These are phyloP conservation scores for Fusarium sp. DNA, from an alignment of 2,329 filamentous ascomycete species.

Conservation along the genomic window DNA sequence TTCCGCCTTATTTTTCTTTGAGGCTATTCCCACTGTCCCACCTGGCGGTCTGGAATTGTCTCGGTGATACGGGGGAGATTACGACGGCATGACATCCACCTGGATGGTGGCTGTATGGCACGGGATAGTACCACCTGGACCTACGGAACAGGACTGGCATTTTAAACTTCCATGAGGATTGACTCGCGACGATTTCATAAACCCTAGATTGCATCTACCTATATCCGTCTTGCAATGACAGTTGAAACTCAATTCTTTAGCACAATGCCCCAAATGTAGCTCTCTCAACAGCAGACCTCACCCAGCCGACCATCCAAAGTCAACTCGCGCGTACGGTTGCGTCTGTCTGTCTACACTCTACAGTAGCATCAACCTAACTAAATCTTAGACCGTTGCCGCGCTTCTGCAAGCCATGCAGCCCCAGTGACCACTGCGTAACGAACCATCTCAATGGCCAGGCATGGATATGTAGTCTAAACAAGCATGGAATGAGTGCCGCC, in stretches of 20 bases:
- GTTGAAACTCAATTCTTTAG: constrained; percentile 2
- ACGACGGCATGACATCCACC: constrained; percentile 10
- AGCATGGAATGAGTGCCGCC: neutral
- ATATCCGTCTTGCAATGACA: constrained; percentile 15
- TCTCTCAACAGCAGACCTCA: neutral
- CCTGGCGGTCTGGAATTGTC: constrained; percentile 11
- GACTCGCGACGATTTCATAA: constrained; percentile 17
- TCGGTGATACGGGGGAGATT: constrained; percentile 23
- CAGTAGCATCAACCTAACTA: neutral
- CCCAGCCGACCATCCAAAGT: constrained; percentile 14
- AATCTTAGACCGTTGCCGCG: constrained; percentile 17
- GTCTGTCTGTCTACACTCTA: no score
- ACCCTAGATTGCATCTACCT: constrained; percentile 19
- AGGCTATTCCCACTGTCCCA: constrained; percentile 37
- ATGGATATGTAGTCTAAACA: constrained; percentile 11
- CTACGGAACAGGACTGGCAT: no score
- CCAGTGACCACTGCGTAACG: constrained; percentile 5
- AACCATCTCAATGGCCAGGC: constrained; percentile 8
- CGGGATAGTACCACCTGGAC: neutral
- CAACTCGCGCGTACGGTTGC: constrained; percentile 6
- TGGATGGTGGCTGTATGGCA: constrained; percentile 2
- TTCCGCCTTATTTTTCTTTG: constrained; percentile 23
- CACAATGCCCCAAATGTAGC: neutral
- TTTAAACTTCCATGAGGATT: constrained; percentile 2
- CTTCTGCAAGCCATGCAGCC: constrained; percentile 33